phyloP scores from a whole-genome alignment of 2,329 filamentous ascomycete species.

The Teratosphaeria nubilosa region DNA sequence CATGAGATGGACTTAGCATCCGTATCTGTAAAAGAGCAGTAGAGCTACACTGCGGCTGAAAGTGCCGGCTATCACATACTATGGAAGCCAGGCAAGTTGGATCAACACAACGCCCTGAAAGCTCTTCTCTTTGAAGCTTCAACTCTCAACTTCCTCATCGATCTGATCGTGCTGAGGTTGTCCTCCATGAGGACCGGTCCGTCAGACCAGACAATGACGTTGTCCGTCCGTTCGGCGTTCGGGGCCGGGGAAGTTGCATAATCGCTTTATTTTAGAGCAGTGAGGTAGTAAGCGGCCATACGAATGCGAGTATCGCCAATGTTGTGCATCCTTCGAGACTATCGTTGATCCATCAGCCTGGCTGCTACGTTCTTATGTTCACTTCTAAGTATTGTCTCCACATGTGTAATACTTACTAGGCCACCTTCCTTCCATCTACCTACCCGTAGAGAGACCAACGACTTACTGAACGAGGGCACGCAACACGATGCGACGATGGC shows the following conservation, averaged over 20 bases:
- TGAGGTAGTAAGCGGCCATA: background rate
- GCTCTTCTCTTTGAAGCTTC: background rate
- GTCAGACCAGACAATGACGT: background rate
- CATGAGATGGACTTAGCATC: background rate
- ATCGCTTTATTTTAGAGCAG: background rate
- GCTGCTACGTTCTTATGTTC: background rate
- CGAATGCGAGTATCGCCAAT: background rate
- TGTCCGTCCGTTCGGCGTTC: background rate
- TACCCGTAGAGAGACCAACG: background rate
- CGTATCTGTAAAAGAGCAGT: background rate
- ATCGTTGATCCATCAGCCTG: background rate
- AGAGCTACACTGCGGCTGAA: background rate
- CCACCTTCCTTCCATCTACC: background rate
- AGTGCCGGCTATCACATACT: background rate
- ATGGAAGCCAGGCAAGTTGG: background rate
- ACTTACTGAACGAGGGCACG: background rate
- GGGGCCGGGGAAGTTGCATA: background rate
- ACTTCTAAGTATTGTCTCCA: background rate
- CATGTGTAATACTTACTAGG: background rate
- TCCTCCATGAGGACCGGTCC: background rate
- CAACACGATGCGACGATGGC: background rate
- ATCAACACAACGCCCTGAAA: background rate
- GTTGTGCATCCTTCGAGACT: background rate
- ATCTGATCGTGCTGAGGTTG: background rate
- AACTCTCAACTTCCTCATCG: background rate